Evolutionary conservation across 306 rosid genomes (phyloP), one percentile per base, ranked within the genome.

Genomic region (Chamaecrista fasciculata): DNA sequence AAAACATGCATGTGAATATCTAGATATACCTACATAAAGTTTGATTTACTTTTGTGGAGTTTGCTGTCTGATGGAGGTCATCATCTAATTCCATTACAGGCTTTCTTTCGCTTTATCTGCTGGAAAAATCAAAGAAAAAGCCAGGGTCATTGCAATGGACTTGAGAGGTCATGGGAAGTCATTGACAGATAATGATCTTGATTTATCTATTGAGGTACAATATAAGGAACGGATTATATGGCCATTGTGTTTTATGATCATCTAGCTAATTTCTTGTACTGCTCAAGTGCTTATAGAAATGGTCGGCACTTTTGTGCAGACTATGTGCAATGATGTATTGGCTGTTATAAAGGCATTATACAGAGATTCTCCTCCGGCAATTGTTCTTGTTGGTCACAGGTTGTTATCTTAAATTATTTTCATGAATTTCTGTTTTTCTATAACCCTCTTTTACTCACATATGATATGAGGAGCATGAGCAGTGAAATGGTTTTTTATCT

Each of bases 121-220:
- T 0, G 72, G 83, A 52, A 77, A 66, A 76, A 91, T 94, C 40
- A 94, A 88, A 87, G 92, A 88, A 82, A 91, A 81, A 52, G 92
- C 91, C 78, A 88, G 84, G 78, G 91, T 94, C 60, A 91, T 91
- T 77, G 88, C 95, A 2, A 82, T 94, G 96, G 97, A 94, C 89
- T 71, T 88, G 79, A 86, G 99, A 86, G 97, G 99, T 59, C 99
- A 94, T 78, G 99, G 99, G 72, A 88, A 86, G 81, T 85, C 96
- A 55, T 51, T 51, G 52, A 73, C 96, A 26, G 99, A 91, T 67
- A 83, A 85, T 81, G 97, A 94, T 19, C 62, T 87, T 2, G 92
- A 94, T 77, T 83, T 94, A 76, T 88, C 97, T 19, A 76, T 86
- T 76, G 97, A 86, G 96, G 97, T 94, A 79, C 24, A 31, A 21